Evolutionary conservation across 345 rosid species (phyloP), one percentile per base, ranked within the genome.

Genomic region (Brassica rapa): DNA sequence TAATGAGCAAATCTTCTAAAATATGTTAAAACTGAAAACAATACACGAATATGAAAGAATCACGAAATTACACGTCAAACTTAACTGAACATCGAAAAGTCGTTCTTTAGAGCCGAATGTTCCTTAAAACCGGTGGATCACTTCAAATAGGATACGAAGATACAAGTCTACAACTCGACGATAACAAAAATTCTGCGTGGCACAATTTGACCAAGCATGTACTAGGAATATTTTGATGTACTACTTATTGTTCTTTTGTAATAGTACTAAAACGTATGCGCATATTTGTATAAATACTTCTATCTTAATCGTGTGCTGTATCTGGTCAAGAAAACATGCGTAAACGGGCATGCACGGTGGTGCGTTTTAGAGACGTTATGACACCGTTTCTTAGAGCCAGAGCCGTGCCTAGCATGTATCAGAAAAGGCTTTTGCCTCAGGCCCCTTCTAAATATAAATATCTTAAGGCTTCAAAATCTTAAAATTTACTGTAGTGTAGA

Each of bases 291-390:
- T 29, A 16, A 29, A 69, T 19, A 39, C 46, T 8, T 15, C 70
- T 73, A 12, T 30, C 0, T 51, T 51, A 63, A 15, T 66, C 56
- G 57, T 39, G 76, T 64, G 19, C 59, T 70, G 65, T 43, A 49
- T 61, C 12, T 71, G 32, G 49, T 24, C 68, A 72, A 59, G 65
- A 62, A 79, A 73, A 73, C 82, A 78, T 79, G 82, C 37, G 49
- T 65, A 65, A 64, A 55, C 35, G 46, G 46, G 66, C 11, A 27
- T 43, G 77, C 66, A 59, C 77, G 77, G 81, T 72, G 62, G 73
- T 79, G 73, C 73, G 56, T 79, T 73, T 68, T 21, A 68, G 78
- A 79, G 65, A 57, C 82, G 78, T 25, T 25, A 25, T 25, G 29
- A 25, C 29, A 25, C 29, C 29, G 29, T 25, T 25, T 25, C 29